Evolutionary conservation across 1,284 basidiomycete species (phyloP).

Genomic region (Ceratobasidium sp.): DNA sequence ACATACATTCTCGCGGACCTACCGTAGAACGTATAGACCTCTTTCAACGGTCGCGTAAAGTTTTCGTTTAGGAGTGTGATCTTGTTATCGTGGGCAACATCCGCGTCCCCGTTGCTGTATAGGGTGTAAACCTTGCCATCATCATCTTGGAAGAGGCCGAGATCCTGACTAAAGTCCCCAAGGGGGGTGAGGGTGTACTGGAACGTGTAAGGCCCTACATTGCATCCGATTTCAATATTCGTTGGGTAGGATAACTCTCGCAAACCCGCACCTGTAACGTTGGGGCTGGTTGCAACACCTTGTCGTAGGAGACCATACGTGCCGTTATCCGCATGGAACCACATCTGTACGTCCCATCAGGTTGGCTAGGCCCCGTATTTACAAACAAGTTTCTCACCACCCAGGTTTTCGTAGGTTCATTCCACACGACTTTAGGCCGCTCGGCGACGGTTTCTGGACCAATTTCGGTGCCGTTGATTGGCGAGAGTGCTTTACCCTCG

Average conservation of each 20-base stretch:
- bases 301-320: constrained; percentile 12
- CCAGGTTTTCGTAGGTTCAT: constrained; percentile 26
- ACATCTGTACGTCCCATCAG: constrained; percentile 3
- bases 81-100: constrained; percentile 23
- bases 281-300: constrained; percentile 24
- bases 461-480: constrained; percentile 27
- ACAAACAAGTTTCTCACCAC: constrained; percentile 11
- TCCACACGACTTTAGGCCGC: constrained; percentile 30
- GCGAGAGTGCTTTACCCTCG: constrained; percentile 26
- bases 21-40: constrained; percentile 27
- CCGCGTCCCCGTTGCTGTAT: constrained; percentile 30
- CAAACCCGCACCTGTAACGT: constrained; percentile 19
- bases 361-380: background rate
- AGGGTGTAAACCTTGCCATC: constrained; percentile 31
- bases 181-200: constrained; percentile 19
- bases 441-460: constrained; percentile 15
- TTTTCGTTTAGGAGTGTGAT: constrained; percentile 23
- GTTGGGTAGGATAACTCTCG: background rate
- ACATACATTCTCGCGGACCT: background rate
- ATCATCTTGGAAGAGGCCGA: constrained; percentile 30
- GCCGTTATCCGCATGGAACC: constrained; percentile 33
- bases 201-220: constrained; percentile 24
- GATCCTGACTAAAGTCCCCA: constrained; percentile 25
- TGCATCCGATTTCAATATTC: background rate
- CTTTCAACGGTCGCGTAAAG: constrained; percentile 4